Conservation (phyloP, 805 yeast species). For the Candida hungchunana region DNA sequence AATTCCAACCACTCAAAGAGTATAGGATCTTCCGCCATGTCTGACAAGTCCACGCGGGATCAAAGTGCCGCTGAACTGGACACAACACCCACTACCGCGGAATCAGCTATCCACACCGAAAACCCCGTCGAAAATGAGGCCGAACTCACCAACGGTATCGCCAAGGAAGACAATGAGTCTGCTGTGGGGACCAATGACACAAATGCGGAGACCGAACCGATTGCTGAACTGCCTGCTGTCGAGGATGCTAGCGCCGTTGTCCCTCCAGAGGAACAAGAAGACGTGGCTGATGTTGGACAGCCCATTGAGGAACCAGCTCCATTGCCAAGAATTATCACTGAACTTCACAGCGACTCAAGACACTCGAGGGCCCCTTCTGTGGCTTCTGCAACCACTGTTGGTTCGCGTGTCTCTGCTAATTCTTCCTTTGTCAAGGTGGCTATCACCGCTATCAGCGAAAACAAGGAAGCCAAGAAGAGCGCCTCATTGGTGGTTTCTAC, state of each 20-base stretch:
- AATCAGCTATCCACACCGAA: constrained; percentile 2
- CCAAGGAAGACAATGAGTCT: too few species aligned
- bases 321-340: constrained; percentile 18
- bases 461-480: constrained; percentile 57
- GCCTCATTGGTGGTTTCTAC: constrained; percentile 31
- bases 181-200: not conserved
- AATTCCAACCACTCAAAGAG: too few species aligned
- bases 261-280: constrained; percentile 11
- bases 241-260: not conserved
- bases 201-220: not conserved
- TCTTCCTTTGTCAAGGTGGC: constrained; percentile 48
- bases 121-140: not conserved
- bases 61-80: constrained; percentile 10
- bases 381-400: constrained; percentile 18
- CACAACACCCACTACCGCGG: constrained; percentile 14
- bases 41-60: constrained; percentile 13
- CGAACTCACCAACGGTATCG: too few species aligned
- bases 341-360: constrained; percentile 9
- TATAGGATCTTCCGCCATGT: constrained; percentile 7
- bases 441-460: constrained; percentile 49
- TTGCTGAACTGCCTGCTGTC: not conserved
- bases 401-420: constrained; percentile 30
- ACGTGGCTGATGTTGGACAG: constrained; percentile 19
- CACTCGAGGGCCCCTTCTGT: constrained; percentile 21
- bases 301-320: constrained; percentile 16